Conservation (phyloP, 176 grass and related monocot genomes). For the Lolium perenne region DNA sequence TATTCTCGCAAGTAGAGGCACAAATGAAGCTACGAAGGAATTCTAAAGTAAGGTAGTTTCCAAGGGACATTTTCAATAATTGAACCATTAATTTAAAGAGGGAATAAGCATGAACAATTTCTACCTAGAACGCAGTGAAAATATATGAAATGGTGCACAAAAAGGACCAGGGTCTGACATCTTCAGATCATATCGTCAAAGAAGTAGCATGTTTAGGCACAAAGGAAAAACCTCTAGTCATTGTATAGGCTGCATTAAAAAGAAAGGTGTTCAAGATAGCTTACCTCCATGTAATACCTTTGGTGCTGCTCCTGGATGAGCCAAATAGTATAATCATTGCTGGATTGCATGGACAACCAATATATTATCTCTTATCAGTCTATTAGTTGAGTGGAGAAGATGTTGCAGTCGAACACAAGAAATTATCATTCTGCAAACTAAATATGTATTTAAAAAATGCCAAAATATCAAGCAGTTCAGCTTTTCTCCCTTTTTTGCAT, state of each 20-base stretch:
- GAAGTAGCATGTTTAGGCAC: background rate
- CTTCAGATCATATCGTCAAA: slow-evolving; percentile 28
- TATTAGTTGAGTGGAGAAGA: background rate
- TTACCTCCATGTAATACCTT: slow-evolving; percentile 58
- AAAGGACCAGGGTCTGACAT: background rate
- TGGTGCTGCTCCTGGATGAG: slow-evolving; percentile 24
- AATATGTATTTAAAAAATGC: background rate
- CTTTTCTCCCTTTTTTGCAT: background rate
- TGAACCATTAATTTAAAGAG: no score
- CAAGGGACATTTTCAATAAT: no score
- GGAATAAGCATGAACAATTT: no score
- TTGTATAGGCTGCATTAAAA: background rate
- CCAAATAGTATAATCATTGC: no score
- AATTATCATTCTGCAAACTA: background rate
- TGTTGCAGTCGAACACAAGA: background rate
- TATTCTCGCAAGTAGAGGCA: no score
- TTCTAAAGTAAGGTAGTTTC: no score
- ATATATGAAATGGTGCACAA: background rate
- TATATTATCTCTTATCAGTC: no score
- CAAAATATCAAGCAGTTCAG: background rate
- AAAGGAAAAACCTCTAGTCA: background rate
- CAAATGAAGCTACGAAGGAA: no score
- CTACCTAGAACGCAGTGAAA: background rate
- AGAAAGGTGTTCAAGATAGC: slow-evolving; percentile 6
- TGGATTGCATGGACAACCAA: no score